Evolutionary conservation across 768 basidiomycete genomes (phyloP), one percentile per base, ranked within the genome.

Genomic region (Leccinum imitatum): DNA sequence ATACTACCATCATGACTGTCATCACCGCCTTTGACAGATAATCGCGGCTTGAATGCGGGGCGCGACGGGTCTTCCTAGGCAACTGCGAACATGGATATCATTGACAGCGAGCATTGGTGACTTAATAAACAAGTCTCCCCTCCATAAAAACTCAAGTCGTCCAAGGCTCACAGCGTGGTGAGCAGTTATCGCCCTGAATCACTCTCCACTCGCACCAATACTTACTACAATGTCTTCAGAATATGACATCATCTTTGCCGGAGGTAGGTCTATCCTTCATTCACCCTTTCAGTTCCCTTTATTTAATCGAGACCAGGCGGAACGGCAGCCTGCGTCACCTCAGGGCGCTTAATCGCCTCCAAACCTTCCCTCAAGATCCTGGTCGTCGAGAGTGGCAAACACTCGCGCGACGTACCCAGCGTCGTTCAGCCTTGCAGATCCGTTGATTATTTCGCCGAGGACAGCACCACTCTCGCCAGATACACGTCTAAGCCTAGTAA

Each of bases 391-490:
- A 46, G 44, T 2, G 44, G 44, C 2, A 46, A 46, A 19, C 44
- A 46, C 19, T 46, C 44, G 17, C 44, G 44, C n/a, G 44, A 46
- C 5, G 44, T 46, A 11, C 44, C 44, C 19, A 46, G 44, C 5
- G 44, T 46, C n/a, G 44, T 46, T 11, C 44, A 46, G 5, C 44
- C 44, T 19, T 46, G 44, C 19, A 4, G 44, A 46, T 5, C 11
- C 10, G n/a, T 46, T 19, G 44, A 19, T 46, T 5, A 46, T 5
- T 19, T 48, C 0, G 58, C 66, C 0, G 73, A 75, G 3, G 72
- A 65, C 4, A 74, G 74, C 41, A 77, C 76, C 27, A 80, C 80
- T 0, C 73, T 87, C 57, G 77, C 77, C 2, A 74, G 76, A 59
- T 75, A 86, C 58, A 52, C 54, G 6, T 66, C 62, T 9, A 71